These are phyloP conservation scores for Boletus sp. DNA, from an alignment of 1,284 basidiomycete genomes.

Conservation along the genomic window DNA sequence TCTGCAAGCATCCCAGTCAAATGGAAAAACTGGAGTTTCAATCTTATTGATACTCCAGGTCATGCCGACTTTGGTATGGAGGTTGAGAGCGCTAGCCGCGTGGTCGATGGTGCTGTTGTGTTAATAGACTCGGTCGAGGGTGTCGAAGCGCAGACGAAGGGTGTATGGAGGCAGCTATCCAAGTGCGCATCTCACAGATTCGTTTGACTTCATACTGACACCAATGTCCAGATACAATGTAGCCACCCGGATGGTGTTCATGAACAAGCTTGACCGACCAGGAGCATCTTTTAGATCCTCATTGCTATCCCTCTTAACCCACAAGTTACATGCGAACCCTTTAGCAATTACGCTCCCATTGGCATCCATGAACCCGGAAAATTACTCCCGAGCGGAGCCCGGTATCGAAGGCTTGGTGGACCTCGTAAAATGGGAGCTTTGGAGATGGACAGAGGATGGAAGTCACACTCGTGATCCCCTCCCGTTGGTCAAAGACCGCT, in stretches of 20 bases:
- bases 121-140: conserved; percentile 89
- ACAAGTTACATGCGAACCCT: conserved; percentile 75
- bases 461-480: conserved; percentile 47
- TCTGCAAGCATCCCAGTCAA: conserved; percentile 89
- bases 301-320: conserved; percentile 64
- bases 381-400: conserved; percentile 69
- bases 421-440: conserved; percentile 77
- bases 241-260: conserved; percentile 72
- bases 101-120: conserved; percentile 87
- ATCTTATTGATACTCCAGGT: conserved; percentile 88
- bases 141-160: conserved; percentile 87
- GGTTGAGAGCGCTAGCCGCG: conserved; percentile 87
- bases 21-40: conserved; percentile 83
- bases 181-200: conserved; percentile 49
- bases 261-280: conserved; percentile 87
- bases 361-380: conserved; percentile 64
- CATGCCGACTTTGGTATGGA: conserved; percentile 96
- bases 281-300: conserved; percentile 78
- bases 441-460: conserved; percentile 64
- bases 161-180: conserved; percentile 84
- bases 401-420: conserved; percentile 78
- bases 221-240: conserved; percentile 64
- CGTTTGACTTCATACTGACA: background rate
- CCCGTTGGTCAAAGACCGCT: conserved; percentile 47
- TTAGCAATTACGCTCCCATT: conserved; percentile 74